These are phyloP conservation scores for Monosporascus sp. DNA, from an alignment of 2,329 filamentous ascomycete species.

Conservation along the genomic window DNA sequence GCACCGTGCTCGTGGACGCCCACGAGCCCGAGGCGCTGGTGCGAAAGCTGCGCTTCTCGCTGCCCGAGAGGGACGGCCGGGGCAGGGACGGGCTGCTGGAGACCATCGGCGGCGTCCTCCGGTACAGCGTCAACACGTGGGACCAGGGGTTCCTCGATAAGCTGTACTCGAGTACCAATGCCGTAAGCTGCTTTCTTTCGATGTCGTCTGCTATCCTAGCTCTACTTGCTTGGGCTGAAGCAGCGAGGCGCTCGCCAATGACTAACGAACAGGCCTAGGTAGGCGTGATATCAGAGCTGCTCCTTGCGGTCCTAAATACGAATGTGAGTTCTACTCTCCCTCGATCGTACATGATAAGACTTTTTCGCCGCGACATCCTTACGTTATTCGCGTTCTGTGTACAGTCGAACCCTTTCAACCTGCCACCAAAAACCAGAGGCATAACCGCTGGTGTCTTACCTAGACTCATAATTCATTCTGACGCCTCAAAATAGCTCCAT, in stretches of 20 bases:
- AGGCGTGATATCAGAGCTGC: slow-evolving; percentile 76
- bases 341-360: neutral
- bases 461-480: too few relatives aligned
- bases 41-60: slow-evolving; percentile 50
- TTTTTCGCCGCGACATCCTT: neutral
- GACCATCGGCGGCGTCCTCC: slow-evolving; percentile 64
- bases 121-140: slow-evolving; percentile 97
- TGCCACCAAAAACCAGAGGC: too few relatives aligned
- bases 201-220: too few relatives aligned
- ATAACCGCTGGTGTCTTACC: too few relatives aligned
- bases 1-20: slow-evolving; percentile 59
- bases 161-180: slow-evolving; percentile 84
- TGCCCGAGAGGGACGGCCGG: slow-evolving; percentile 50
- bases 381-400: neutral
- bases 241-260: too few relatives aligned
- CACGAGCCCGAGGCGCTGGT: slow-evolving; percentile 53
- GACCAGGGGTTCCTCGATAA: slow-evolving; percentile 96
- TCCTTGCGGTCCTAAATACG: slow-evolving; percentile 83
- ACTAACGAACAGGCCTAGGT: slow-evolving; percentile 41
- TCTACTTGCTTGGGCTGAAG: neutral
- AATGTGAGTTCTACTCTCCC: slow-evolving; percentile 52
- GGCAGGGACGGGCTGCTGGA: slow-evolving; percentile 71
- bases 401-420: neutral
- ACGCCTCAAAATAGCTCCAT: slow-evolving; percentile 52
- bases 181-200: slow-evolving; percentile 44